Evolutionary conservation across 164 flowering plant genomes (phyloP).

Genomic region (Macadamia integrifolia): DNA sequence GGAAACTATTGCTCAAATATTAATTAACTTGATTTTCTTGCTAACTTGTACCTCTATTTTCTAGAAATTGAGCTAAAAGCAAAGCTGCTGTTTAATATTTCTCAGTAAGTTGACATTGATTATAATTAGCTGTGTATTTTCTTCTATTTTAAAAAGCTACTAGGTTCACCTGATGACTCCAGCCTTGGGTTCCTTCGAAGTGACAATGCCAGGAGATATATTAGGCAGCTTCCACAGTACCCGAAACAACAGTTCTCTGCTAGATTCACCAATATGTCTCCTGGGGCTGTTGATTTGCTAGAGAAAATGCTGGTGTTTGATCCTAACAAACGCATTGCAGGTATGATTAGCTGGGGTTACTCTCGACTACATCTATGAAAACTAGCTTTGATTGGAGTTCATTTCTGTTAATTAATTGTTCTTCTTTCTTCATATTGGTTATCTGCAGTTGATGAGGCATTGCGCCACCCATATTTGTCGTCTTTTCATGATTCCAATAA

Average conservation of each 20-base stretch:
- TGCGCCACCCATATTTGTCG: constrained; percentile 82
- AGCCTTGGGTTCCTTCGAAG: constrained; percentile 93
- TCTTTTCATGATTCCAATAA: constrained; percentile 79
- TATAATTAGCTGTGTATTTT: constrained; percentile 2
- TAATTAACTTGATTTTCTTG: not conserved
- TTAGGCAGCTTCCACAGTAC: constrained; percentile 87
- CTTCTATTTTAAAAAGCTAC: constrained; percentile 41
- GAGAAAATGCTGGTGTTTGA: constrained; percentile 97
- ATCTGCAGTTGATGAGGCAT: constrained; percentile 75
- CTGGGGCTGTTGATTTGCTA: constrained; percentile 70
- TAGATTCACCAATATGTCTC: constrained; percentile 62
- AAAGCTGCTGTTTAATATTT: not conserved
- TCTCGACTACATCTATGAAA: not conserved
- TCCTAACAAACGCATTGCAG: constrained; percentile 84
- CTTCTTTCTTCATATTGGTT: not conserved
- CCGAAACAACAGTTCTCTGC: constrained; percentile 65
- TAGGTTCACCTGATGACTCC: constrained; percentile 93
- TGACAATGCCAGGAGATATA: constrained; percentile 88
- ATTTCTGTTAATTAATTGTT: not conserved
- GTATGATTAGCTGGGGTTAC: constrained; percentile 23
- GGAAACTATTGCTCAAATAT: no score
- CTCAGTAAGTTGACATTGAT: not conserved
- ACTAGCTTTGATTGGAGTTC: not conserved
- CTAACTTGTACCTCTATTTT: not conserved
- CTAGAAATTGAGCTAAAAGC: not conserved